phyloP scores from a whole-genome alignment of 2,329 filamentous ascomycete genomes.

The Fusarium illudens region DNA sequence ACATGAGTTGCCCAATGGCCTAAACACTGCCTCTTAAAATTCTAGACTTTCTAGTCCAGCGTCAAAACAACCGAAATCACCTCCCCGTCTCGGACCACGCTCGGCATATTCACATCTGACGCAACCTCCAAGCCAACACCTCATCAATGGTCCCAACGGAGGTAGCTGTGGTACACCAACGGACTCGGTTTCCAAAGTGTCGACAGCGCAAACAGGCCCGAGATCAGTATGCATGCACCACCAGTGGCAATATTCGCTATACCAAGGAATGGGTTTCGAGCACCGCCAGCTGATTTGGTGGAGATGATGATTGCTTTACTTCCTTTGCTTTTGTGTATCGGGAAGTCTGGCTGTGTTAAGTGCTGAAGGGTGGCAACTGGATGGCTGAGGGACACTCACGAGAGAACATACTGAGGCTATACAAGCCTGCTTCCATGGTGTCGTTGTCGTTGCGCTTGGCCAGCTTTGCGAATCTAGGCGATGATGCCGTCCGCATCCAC shows the following conservation, averaged over 20 bases:
- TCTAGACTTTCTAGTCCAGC: too few species aligned
- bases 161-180: background rate
- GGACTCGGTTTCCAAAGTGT: background rate
- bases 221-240: background rate
- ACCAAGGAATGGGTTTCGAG: background rate
- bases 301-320: background rate
- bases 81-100: background rate
- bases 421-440: background rate
- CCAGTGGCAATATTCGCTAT: background rate
- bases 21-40: too few species aligned
- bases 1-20: too few species aligned
- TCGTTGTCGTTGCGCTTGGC: background rate
- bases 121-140: background rate
- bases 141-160: background rate
- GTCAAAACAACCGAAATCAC: background rate
- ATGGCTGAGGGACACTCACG: background rate
- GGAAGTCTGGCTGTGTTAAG: background rate
- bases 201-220: background rate
- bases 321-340: background rate
- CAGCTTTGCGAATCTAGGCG: background rate
- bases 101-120: too few species aligned
- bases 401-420: background rate
- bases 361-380: too few species aligned
- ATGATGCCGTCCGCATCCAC: constrained; percentile 2
- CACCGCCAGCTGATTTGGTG: background rate